Evolutionary conservation across 2,329 filamentous ascomycete species (phyloP).

Genomic region (Alternaria sp.): DNA sequence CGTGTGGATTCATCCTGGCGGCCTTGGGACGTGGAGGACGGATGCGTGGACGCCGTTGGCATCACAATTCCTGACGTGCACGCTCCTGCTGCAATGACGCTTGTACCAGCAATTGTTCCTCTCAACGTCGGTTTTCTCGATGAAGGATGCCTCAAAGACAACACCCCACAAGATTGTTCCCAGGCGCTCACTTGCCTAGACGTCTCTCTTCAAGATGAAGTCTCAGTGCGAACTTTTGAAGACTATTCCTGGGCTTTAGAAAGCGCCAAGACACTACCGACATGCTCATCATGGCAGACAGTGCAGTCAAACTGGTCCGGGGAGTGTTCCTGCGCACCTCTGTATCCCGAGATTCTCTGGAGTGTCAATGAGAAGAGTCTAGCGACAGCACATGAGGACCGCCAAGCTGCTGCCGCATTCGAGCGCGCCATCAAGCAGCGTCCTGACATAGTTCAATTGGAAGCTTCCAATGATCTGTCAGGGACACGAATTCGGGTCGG

Average conservation of each 20-base stretch:
- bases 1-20: slow-evolving; percentile 48
- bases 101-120: slow-evolving; percentile 4
- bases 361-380: slow-evolving; percentile 17
- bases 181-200: slow-evolving; percentile 26
- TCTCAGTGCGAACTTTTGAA: slow-evolving; percentile 7
- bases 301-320: not conserved
- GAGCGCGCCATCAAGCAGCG: slow-evolving; percentile 59
- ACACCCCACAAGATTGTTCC: slow-evolving; percentile 18
- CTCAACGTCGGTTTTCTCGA: slow-evolving; percentile 10
- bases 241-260: slow-evolving; percentile 33
- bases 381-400: slow-evolving; percentile 41
- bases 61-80: slow-evolving; percentile 17
- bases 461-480: slow-evolving; percentile 21
- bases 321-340: slow-evolving; percentile 35
- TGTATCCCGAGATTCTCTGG: slow-evolving; percentile 34
- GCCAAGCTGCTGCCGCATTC: slow-evolving; percentile 56
- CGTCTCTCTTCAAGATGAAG: slow-evolving; percentile 12
- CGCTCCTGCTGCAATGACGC: slow-evolving; percentile 3
- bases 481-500: slow-evolving; percentile 49
- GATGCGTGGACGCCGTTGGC: not conserved
- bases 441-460: slow-evolving; percentile 39
- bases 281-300: slow-evolving; percentile 30
- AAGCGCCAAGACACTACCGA: slow-evolving; percentile 18
- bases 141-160: not conserved
- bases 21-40: slow-evolving; percentile 31